Evolutionary conservation across 163 green algal genomes (phyloP), one percentile per base, ranked within the genome.

Genomic region (Scenedesmus sp.): DNA sequence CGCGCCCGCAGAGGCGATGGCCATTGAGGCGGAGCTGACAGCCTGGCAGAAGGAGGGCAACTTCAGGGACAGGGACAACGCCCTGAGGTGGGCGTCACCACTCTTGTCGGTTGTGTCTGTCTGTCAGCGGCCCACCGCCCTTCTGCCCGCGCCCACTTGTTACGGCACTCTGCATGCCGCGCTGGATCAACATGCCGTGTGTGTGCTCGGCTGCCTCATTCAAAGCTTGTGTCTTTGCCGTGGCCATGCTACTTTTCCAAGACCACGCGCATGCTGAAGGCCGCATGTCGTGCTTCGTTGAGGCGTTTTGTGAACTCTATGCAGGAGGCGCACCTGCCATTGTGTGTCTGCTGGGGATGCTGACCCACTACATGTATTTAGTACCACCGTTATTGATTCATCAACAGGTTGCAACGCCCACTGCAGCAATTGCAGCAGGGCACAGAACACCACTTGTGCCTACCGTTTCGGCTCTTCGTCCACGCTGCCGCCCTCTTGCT

Each of bases 11-110:
- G 98, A 99, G 94, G 98, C 97, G 89, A 90, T 97, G 78, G 96
- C 95, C 2, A 76, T 99, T 61, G 98, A 99, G 90, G 95, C 97
- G 33, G 98, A 99, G 93, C 94, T 99, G 33, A 87, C 86, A 6
- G 88, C 93, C 26, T 97, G 95, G 95, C 95, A 98, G 92, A 76
- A 92, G 49, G 70, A 68, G 13, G 96, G 95, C 20, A 86, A 89
- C 20, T 93, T 96, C 35, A 35, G 83, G 1, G 43, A 94, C 37
- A 81, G 76, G 16, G 90, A 95, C 13, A 94, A 93, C 59, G 96
- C 96, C 15, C 93, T 98, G 49, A 91, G 96, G 89, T 97, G 73
- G 40, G 91, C 30, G 40, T 30, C 15, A 24, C 12, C 49, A 56
- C n/a, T n/a, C n/a, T n/a, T n/a, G n/a, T n/a, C n/a, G n/a, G n/a